These are phyloP conservation scores for Toxicodendron radicans DNA, from an alignment of 345 rosid genomes.

Conservation along the genomic window DNA sequence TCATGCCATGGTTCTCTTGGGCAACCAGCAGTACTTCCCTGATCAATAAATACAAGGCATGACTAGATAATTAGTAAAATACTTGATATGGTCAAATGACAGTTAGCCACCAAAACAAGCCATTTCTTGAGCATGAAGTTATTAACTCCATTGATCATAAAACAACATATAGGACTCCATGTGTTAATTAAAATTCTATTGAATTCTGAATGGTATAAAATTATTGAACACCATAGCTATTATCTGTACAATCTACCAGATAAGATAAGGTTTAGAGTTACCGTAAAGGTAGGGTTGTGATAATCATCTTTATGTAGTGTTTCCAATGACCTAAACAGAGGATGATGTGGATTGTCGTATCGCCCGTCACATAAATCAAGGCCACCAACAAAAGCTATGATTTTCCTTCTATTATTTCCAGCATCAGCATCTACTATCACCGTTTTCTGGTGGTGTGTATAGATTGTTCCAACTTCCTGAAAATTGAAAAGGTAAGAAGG, in stretches of 20 bases:
- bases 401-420: conserved; percentile 67
- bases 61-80: conserved; percentile 6
- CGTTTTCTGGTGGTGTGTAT: conserved; percentile 96
- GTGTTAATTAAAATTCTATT: neutral
- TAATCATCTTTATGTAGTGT: conserved; percentile 83
- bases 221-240: conserved; percentile 1
- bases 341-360: conserved; percentile 86
- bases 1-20: conserved; percentile 99
- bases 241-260: conserved; percentile 4
- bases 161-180: neutral
- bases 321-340: conserved; percentile 65
- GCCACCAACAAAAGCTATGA: conserved; percentile 92
- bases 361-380: conserved; percentile 96
- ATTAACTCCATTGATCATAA: neutral
- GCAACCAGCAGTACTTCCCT: conserved; percentile 73
- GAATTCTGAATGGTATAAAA: neutral
- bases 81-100: neutral
- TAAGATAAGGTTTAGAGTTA: conserved; percentile 32
- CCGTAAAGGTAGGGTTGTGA: conserved; percentile 90
- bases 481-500: conserved; percentile 8
- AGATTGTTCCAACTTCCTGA: conserved; percentile 92
- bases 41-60: conserved; percentile 19
- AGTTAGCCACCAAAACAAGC: neutral
- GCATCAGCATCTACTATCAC: conserved; percentile 94
- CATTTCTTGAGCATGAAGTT: conserved; percentile 3